Conservation (phyloP, 176 grass and related monocot species). For the Carex littledalei region DNA sequence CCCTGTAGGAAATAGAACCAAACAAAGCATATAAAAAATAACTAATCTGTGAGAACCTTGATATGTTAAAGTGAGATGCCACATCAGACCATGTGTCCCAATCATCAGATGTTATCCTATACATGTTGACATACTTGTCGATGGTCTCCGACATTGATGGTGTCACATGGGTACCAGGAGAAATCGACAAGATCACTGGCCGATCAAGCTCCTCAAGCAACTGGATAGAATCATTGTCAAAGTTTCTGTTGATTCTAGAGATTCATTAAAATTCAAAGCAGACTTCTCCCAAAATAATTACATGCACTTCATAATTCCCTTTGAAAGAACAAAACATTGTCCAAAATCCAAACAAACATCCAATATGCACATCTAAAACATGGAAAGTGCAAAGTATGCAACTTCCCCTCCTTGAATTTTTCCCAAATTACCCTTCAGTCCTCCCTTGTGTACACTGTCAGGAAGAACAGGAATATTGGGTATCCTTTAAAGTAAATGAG, state of each 20-base stretch:
- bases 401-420: background rate
- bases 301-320: background rate
- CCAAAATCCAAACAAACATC: background rate
- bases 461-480: background rate
- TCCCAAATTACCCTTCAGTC: background rate
- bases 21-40: slow-evolving; percentile 5
- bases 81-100: slow-evolving; percentile 88
- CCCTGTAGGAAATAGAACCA: too few species aligned
- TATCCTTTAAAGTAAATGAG: background rate
- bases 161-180: slow-evolving; percentile 61
- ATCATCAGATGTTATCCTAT: slow-evolving; percentile 86
- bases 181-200: slow-evolving; percentile 69
- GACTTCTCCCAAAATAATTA: background rate
- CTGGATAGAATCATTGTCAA: slow-evolving; percentile 27
- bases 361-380: too few species aligned
- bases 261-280: background rate
- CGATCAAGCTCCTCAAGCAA: slow-evolving; percentile 61
- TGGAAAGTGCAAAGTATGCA: background rate
- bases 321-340: background rate
- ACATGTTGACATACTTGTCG: slow-evolving; percentile 64
- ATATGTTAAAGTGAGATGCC: slow-evolving; percentile 59
- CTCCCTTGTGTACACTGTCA: background rate
- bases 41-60: slow-evolving; percentile 45
- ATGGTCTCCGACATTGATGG: slow-evolving; percentile 57
- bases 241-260: background rate